These are phyloP conservation scores for Copromyces sp. DNA, from an alignment of 495 filamentous ascomycete genomes.

Conservation along the genomic window DNA sequence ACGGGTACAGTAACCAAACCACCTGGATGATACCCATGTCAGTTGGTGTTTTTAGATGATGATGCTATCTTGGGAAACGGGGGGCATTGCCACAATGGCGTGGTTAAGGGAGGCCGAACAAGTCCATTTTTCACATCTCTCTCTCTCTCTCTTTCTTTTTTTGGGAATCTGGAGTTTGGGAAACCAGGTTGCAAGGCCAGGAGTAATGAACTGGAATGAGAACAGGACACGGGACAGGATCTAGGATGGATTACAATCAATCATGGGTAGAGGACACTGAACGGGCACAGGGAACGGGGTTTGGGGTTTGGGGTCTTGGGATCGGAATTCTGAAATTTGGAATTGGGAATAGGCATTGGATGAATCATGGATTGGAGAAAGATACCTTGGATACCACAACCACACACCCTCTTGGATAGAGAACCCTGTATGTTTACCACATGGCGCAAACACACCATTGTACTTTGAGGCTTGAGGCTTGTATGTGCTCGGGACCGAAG, in stretches of 20 bases:
- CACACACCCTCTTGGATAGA: neutral
- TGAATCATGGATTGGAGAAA: neutral
- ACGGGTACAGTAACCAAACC: neutral
- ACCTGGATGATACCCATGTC: neutral
- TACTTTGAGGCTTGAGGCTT: neutral
- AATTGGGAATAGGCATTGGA: neutral
- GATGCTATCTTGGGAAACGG: neutral
- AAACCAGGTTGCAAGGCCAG: neutral
- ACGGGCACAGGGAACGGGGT: neutral
- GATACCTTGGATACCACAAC: neutral
- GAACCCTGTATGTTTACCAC: neutral
- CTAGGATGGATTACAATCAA: neutral
- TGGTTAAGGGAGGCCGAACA: neutral
- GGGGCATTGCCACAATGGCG: neutral
- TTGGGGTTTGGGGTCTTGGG: neutral
- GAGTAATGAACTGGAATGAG: neutral
- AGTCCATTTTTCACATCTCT: neutral
- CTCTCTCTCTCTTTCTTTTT: neutral
- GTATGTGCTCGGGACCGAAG: neutral
- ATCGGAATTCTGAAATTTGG: neutral
- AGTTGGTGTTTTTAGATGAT: neutral
- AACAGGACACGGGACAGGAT: neutral
- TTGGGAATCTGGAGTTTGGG: neutral
- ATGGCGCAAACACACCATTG: neutral
- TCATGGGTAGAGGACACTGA: neutral